Base-by-base conservation (phyloP, 768 basidiomycete genomes). In the Serendipita vermifera region DNA sequence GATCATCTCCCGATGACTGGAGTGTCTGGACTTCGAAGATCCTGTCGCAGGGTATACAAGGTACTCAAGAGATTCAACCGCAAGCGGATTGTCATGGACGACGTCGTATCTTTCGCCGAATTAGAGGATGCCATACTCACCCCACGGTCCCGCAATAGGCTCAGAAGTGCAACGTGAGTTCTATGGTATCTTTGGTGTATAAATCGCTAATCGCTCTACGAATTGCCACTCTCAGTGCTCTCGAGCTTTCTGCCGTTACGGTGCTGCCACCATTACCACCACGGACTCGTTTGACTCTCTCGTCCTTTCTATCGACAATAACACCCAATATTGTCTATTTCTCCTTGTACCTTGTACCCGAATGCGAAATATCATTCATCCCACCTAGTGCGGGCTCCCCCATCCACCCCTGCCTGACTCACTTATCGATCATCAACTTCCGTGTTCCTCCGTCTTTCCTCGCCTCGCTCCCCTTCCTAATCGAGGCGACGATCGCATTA, bases 371-470 rank as follows among this genome's bases (percentile, higher is more conserved):
- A 20, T 51, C 46, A n/a, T 51, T 27, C 24, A 51, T 51, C 27
- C 46, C 46, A 31, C 46, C 46, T 27, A 27, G 9, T 4, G 24
- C 46, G 29, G 27, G 15, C 9, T 27, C 46, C 9, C 46, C 46
- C 17, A 22, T 51, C 7, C 46, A 51, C 27, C 46, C 46, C n/a
- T 27, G 24, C 27, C 46, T 51, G 29, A 51, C 46, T 15, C 46
- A 51, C 17, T 31, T 51, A 27, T 51, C 46, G n/a, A 51, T 51
- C 46, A 51, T 51, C 46, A 51, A 51, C 29, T 51, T 51, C 17
- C 46, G 46, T 31, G 27, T 51, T 15, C 46, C 46, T 22, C 46
- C 46, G n/a, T 51, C 46, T 31, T 51, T 51, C 46, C 27, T 51
- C 7, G 24, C 46, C 22, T 27, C 27, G 11, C 32, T 51, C 46